Evolutionary conservation across 371 early-diverging fungal species (phyloP), one percentile per base, ranked within the genome.

Genomic region (Funneliformis caledonium): DNA sequence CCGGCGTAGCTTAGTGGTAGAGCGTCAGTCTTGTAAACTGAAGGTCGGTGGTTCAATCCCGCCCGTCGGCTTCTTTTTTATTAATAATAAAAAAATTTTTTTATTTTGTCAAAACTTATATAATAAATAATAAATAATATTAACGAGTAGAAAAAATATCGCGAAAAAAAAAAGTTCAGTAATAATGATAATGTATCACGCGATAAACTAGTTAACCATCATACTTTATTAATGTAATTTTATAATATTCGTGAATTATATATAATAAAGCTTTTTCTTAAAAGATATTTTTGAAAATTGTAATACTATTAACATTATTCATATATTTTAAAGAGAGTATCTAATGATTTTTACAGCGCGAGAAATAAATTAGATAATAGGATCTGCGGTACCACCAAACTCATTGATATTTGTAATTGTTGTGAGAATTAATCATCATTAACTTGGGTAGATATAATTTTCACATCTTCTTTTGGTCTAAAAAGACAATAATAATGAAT

Each of bases 1-100:
- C 83, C 83, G 43, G 52, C 80, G 76, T 84, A 83, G 84, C 84
- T 67, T 76, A 84, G 83, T 81, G 84, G 84, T 82, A 84, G 84
- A 67, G 84, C 84, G 83, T 82, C 84, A 72, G 83, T 84, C 84
- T 84, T 84, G 84, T 84, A 84, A 84, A 84, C 83, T 73, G 83
- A 84, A 84, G 84, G 84, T 81, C 84, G 73, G 83, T 81, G 73
- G 83, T 84, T 84, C 84, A 76, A 84, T 83, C 83, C 84, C 73
- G 83, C 82, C 77, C 67, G 43, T 80, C 68, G 83, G 84, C 82
- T 78, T 62, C 37, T 65, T 31, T 14, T 65, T 65, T 33, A 31
- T 12, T 65, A 33, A 19, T 19, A 19, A 59, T 9, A 9, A 65
- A 26, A 14, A 33, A 65, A 64, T 64, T 56, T 56, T 52, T 56